These are phyloP conservation scores for Syzygium jambos DNA, from an alignment of 345 rosid genomes.

Conservation along the genomic window DNA sequence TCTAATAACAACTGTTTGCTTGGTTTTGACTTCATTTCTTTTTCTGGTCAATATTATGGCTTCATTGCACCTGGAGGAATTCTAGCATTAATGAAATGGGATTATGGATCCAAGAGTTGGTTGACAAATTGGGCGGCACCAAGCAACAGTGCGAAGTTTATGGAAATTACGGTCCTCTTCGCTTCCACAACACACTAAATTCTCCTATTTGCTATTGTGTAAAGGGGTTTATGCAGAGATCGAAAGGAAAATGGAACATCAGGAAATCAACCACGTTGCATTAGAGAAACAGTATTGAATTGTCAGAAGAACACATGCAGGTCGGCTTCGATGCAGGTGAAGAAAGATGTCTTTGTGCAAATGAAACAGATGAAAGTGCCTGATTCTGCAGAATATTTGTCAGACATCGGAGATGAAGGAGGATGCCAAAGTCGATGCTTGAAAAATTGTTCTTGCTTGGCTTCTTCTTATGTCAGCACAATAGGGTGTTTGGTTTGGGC, in stretches of 20 bases:
- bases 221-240: conserved; percentile 18
- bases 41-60: conserved; percentile 2
- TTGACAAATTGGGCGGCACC: neutral
- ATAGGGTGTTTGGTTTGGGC: neutral
- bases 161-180: conserved; percentile 9
- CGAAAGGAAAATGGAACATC: neutral
- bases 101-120: conserved; percentile 3
- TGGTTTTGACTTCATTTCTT: conserved; percentile 6
- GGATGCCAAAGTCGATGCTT: conserved; percentile 16
- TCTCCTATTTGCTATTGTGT: conserved; percentile 12
- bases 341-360: neutral
- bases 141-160: conserved; percentile 10
- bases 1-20: conserved; percentile 16
- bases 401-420: neutral
- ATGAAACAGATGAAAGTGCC: neutral
- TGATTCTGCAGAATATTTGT: neutral
- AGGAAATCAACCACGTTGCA: conserved; percentile 12
- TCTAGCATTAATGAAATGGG: conserved; percentile 5
- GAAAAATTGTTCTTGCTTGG: conserved; percentile 9
- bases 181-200: conserved; percentile 5
- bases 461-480: neutral
- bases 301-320: neutral
- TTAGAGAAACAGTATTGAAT: neutral
- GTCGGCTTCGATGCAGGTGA: neutral
- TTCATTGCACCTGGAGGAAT: conserved; percentile 5